A percentile compares a stretch with the other conserved stretches of the same genome.
phyloP scores from a whole-genome alignment of 768 basidiomycete genomes.

The Russula sp. region DNA sequence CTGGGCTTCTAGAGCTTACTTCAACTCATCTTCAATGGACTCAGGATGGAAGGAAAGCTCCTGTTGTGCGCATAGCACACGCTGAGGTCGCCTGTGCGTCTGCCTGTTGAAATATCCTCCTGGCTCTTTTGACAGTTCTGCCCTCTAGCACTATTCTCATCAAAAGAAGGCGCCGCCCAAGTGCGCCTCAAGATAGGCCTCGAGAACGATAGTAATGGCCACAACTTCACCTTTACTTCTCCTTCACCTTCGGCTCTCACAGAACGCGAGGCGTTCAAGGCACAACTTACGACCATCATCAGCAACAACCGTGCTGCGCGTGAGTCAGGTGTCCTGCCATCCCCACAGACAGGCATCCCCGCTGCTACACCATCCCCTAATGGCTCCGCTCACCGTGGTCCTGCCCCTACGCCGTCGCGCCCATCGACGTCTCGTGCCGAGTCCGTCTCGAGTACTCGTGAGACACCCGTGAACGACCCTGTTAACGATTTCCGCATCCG shows the following conservation, averaged over 20 bases:
- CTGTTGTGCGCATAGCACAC: slow-evolving; percentile 56
- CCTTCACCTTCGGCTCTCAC: slow-evolving; percentile 52
- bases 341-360: slow-evolving; percentile 17
- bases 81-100: slow-evolving; percentile 49
- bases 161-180: slow-evolving; percentile 75
- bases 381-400: slow-evolving; percentile 23
- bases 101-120: slow-evolving; percentile 19
- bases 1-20: slow-evolving; percentile 70
- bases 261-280: slow-evolving; percentile 81
- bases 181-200: slow-evolving; percentile 72
- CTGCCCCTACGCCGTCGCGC: slow-evolving; percentile 32
- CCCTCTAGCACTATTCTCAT: slow-evolving; percentile 66
- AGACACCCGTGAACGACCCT: slow-evolving; percentile 54
- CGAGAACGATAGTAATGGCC: slow-evolving; percentile 59
- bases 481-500: slow-evolving; percentile 64
- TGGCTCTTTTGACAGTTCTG: not conserved
- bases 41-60: slow-evolving; percentile 57
- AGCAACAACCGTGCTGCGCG: slow-evolving; percentile 50
- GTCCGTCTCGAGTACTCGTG: slow-evolving; percentile 48
- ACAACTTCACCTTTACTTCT: slow-evolving; percentile 77
- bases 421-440: slow-evolving; percentile 51
- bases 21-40: slow-evolving; percentile 72
- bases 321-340: slow-evolving; percentile 13
- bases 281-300: slow-evolving; percentile 69
- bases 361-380: slow-evolving; percentile 25